Evolutionary conservation across 768 basidiomycete species (phyloP).

Genomic region (Leccinum barrowsii): DNA sequence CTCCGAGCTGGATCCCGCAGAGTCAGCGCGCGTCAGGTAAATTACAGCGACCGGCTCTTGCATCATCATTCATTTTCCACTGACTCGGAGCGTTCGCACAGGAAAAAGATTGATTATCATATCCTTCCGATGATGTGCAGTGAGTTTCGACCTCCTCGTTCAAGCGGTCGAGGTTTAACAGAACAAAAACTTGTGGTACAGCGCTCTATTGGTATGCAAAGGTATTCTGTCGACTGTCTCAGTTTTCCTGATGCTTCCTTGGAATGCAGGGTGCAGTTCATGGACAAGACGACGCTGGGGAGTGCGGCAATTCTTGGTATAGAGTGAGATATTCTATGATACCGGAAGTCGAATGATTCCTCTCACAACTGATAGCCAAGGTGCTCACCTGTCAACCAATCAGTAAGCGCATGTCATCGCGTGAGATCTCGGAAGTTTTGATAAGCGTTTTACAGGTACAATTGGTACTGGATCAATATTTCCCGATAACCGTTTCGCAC

Average conservation of each 20-base stretch:
- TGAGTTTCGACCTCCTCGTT: constrained; percentile 34
- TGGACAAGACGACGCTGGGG: constrained; percentile 74
- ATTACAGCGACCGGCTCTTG: background rate
- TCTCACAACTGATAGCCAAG: constrained; percentile 38
- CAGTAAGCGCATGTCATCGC: constrained; percentile 41
- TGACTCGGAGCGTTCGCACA: constrained; percentile 9
- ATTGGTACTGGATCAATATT: constrained; percentile 44
- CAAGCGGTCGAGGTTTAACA: background rate
- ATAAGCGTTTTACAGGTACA: constrained; percentile 44
- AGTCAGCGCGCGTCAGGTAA: constrained; percentile 30
- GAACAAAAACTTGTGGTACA: constrained; percentile 15
- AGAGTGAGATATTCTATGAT: constrained; percentile 36
- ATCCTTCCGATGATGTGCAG: constrained; percentile 72
- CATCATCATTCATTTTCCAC: background rate
- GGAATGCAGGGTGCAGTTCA: constrained; percentile 59
- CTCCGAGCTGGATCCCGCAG: constrained; percentile 45
- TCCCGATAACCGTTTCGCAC: background rate
- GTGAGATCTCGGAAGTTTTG: background rate
- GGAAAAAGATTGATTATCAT: constrained; percentile 64
- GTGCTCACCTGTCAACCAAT: constrained; percentile 60
- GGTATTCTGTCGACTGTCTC: background rate
- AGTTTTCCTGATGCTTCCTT: background rate
- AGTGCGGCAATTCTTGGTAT: constrained; percentile 70
- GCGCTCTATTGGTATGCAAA: constrained; percentile 51
- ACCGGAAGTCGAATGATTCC: background rate